These are phyloP conservation scores for Acacia confusa DNA, from an alignment of 306 rosid species.

Conservation along the genomic window DNA sequence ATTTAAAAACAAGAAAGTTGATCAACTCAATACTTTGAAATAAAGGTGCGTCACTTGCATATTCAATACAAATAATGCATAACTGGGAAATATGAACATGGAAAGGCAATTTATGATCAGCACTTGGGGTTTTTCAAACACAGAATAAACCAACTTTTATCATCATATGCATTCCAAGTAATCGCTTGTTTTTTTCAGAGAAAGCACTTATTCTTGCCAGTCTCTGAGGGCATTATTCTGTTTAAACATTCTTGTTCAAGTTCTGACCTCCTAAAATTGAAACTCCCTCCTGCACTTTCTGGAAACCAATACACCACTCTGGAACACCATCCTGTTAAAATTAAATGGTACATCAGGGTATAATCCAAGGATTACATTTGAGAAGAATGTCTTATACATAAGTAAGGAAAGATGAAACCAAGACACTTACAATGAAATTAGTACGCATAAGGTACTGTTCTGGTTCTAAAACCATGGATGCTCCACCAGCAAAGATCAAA, in stretches of 20 bases:
- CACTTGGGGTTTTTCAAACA: not conserved
- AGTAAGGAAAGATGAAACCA: slow-evolving; percentile 16
- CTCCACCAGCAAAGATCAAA: slow-evolving; percentile 85
- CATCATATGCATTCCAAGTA: not conserved
- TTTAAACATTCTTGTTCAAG: slow-evolving; percentile 14
- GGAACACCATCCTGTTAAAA: slow-evolving; percentile 74
- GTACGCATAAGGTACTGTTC: slow-evolving; percentile 77
- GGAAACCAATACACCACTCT: slow-evolving; percentile 94
- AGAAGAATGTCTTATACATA: slow-evolving; percentile 26
- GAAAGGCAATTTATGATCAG: slow-evolving; percentile 9
- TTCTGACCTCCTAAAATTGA: slow-evolving; percentile 92
- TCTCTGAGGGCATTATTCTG: not conserved
- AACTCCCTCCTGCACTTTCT: slow-evolving; percentile 71
- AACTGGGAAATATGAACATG: slow-evolving; percentile 3
- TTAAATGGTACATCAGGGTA: slow-evolving; percentile 14
- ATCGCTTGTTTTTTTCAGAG: not conserved
- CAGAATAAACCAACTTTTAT: not conserved
- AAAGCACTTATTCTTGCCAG: slow-evolving; percentile 10
- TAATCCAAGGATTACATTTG: slow-evolving; percentile 26
- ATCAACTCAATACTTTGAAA: slow-evolving; percentile 7
- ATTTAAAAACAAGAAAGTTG: slow-evolving; percentile 21
- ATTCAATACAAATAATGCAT: slow-evolving; percentile 4
- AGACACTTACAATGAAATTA: slow-evolving; percentile 66
- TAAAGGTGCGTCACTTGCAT: not conserved
- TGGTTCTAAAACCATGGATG: slow-evolving; percentile 89